These are phyloP conservation scores for Globisporangium carolinianum DNA, from an alignment of 352 stramenopile species.

Conservation along the genomic window DNA sequence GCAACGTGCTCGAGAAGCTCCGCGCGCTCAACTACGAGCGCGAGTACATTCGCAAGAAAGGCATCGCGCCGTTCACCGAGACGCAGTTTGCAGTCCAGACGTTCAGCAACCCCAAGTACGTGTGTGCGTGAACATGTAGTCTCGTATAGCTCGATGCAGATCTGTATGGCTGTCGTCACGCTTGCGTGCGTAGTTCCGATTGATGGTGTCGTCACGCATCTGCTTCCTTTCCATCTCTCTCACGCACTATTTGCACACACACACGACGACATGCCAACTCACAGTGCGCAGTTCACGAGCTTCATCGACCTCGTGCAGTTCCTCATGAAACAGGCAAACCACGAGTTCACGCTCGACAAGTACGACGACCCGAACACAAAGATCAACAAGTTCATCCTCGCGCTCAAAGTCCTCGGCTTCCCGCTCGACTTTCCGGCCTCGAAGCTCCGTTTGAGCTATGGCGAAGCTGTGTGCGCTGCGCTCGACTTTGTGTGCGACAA, in stretches of 20 bases:
- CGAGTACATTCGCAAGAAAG: conserved; percentile 72
- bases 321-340: conserved; percentile 69
- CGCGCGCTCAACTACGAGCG: conserved; percentile 73
- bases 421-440: conserved; percentile 73
- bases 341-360: conserved; percentile 83
- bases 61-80: conserved; percentile 55
- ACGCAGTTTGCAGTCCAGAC: conserved; percentile 63
- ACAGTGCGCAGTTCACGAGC: conserved; percentile 69
- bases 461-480: conserved; percentile 63
- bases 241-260: neutral
- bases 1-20: conserved; percentile 80
- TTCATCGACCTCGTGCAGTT: conserved; percentile 69
- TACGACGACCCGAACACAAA: conserved; percentile 85
- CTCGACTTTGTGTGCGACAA: conserved; percentile 84
- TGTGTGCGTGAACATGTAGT: neutral
- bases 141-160: too few species aligned
- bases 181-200: neutral
- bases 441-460: conserved; percentile 72
- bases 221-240: neutral
- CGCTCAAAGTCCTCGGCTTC: conserved; percentile 77
- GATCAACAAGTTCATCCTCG: conserved; percentile 84
- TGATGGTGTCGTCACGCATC: neutral
- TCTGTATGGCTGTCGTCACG: too few species aligned
- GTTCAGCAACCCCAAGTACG: conserved; percentile 41
- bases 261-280: neutral